phyloP scores from a whole-genome alignment of 2,329 filamentous ascomycete species.

The Ophiostoma quercus region DNA sequence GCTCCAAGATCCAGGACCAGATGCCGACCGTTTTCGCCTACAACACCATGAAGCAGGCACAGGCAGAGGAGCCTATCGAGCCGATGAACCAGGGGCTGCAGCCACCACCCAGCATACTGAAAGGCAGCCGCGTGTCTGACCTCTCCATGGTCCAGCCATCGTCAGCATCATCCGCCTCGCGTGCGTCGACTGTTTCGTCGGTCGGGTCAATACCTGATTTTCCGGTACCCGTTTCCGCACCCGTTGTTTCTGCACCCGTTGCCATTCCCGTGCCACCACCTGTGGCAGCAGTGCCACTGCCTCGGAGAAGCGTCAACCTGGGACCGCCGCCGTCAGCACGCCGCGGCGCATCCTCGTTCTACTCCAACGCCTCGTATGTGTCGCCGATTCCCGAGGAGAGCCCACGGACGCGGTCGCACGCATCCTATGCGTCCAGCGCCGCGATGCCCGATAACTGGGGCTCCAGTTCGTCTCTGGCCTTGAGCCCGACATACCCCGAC shows the following conservation, averaged over 20 bases:
- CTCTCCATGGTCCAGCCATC: conserved; percentile 40
- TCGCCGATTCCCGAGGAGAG: conserved; percentile 73
- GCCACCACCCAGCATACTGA: conserved; percentile 32
- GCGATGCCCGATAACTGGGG: conserved; percentile 67
- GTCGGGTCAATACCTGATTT: conserved; percentile 57
- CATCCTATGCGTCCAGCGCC: conserved; percentile 66
- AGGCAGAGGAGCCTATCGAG: background rate
- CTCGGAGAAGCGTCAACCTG: conserved; percentile 48
- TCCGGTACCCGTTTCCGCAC: conserved; percentile 34
- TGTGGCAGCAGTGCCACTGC: conserved; percentile 22
- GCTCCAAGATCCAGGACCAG: conserved; percentile 50
- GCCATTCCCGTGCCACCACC: conserved; percentile 29
- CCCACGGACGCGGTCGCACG: conserved; percentile 51
- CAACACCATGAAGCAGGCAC: background rate
- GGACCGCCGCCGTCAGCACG: conserved; percentile 58
- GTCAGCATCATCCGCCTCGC: conserved; percentile 41
- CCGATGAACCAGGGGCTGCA: background rate
- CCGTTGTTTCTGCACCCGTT: conserved; percentile 21
- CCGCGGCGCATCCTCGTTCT: conserved; percentile 58
- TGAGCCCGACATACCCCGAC: conserved; percentile 43
- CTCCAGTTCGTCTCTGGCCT: conserved; percentile 40
- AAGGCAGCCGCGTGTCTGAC: conserved; percentile 37
- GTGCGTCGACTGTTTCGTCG: conserved; percentile 50
- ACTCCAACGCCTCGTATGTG: conserved; percentile 61
- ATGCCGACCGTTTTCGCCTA: conserved; percentile 47